phyloP scores from a whole-genome alignment of 2,329 filamentous ascomycete genomes.

The Alternaria hordeiaustralica region DNA sequence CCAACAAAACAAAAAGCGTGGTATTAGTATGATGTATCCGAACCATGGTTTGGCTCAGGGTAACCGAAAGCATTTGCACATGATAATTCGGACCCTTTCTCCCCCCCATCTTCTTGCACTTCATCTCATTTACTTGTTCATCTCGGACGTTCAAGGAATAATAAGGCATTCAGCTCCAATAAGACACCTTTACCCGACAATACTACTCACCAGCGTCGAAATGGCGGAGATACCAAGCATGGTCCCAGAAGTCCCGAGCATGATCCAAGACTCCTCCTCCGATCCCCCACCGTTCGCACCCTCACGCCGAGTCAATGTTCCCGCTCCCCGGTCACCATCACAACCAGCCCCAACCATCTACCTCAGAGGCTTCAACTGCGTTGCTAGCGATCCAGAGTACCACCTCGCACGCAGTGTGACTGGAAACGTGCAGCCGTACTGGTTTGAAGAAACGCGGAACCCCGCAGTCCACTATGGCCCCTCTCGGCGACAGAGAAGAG shows the following conservation, averaged over 20 bases:
- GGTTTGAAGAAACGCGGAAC: not conserved
- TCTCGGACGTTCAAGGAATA: not conserved
- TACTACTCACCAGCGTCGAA: not conserved
- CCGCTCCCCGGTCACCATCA: not conserved
- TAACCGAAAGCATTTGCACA: not conserved
- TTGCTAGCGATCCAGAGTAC: not conserved
- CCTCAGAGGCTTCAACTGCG: conserved; percentile 2
- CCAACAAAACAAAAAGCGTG: not conserved
- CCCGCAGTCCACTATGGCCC: not conserved
- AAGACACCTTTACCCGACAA: not conserved
- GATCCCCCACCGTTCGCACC: not conserved
- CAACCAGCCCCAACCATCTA: not conserved
- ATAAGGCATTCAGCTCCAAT: not conserved
- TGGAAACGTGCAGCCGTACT: not conserved
- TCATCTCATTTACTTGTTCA: not conserved
- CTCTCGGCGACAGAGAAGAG: not conserved
- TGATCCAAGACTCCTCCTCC: not conserved
- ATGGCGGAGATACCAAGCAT: not conserved
- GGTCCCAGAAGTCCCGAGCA: not conserved
- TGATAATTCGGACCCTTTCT: not conserved
- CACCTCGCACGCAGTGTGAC: not conserved
- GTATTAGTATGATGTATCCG: not conserved
- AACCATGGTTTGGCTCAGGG: not conserved
- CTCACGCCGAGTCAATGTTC: too few species aligned
- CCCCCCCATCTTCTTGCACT: not conserved